Percentiles rank a stretch among this genome's conserved stretches.
These are phyloP conservation scores for Solanum corneliomulleri DNA, from an alignment of 257 asterid species.

Conservation along the genomic window DNA sequence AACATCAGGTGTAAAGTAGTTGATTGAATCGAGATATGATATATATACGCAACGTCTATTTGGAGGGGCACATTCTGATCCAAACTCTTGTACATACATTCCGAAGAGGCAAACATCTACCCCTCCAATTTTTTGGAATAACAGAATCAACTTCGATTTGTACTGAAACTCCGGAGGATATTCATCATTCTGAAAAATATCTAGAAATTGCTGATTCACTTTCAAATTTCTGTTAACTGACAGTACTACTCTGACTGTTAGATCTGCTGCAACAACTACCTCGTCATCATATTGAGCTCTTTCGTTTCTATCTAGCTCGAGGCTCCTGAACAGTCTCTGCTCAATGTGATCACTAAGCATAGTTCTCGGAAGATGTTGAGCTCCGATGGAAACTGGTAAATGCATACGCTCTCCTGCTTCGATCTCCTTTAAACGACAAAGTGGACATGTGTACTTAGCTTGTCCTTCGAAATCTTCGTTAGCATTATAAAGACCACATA, in stretches of 20 bases:
- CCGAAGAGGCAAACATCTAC: constrained; percentile 68
- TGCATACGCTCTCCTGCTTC: constrained; percentile 19
- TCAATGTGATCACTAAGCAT: constrained; percentile 61
- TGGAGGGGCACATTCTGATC: constrained; percentile 61
- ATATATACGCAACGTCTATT: constrained; percentile 58
- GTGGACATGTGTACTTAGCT: constrained; percentile 40
- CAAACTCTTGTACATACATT: constrained; percentile 74
- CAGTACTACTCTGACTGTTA: constrained; percentile 56
- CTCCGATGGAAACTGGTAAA: constrained; percentile 25
- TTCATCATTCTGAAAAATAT: constrained; percentile 36
- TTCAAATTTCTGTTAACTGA: constrained; percentile 31
- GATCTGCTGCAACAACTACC: constrained; percentile 57
- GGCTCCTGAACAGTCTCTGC: constrained; percentile 40
- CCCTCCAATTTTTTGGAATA: constrained; percentile 67
- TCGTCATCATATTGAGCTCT: constrained; percentile 44
- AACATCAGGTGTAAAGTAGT: constrained; percentile 55
- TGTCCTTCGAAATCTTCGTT: constrained; percentile 33
- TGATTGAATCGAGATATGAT: constrained; percentile 74
- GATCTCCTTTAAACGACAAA: constrained; percentile 39
- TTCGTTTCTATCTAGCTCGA: constrained; percentile 42
- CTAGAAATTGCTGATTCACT: constrained; percentile 53
- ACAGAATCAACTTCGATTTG: constrained; percentile 58
- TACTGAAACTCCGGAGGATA: constrained; percentile 61
- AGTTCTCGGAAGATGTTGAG: constrained; percentile 57
- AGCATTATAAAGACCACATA: constrained; percentile 58